Evolutionary conservation across 352 stramenopile species (phyloP), one percentile per base, ranked within the genome.

Genomic region (Thraustotheca clavata): DNA sequence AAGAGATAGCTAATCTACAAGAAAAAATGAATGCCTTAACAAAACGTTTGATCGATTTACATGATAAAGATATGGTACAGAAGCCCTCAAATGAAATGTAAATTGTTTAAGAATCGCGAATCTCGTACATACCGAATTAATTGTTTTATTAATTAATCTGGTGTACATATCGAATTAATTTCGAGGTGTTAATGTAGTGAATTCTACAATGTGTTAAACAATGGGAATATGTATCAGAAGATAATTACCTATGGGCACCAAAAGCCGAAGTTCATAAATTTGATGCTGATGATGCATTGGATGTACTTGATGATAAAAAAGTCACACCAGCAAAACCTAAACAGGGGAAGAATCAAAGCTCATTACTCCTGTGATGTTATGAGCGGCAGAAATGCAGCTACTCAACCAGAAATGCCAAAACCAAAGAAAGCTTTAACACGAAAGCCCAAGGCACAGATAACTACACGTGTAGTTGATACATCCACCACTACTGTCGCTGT

Each of bases 181-280:
- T n/a, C n/a, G n/a, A n/a, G n/a, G n/a, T n/a, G n/a, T n/a, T n/a
- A n/a, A n/a, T n/a, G n/a, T 38, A 94, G 82, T 94, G 86, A 83
- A 68, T 94, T 14, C 78, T 93, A 24, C 69, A 77, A 29, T 94
- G 82, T 46, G 50, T 93, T 34, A 66, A 71, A 0, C 67, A 79
- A 59, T 94, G 86, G 86, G 71, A 75, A 39, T 71, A 89, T 59
- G 67, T 90, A 0, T 34, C 73, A 0, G 83, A 91, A 71, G 71
- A 73, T 55, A 50, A 49, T 6, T 89, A 81, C 43, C 73, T 67
- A 7, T 87, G 73, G 62, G 75, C 57, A 46, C 14, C 33, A 46
- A 32, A 71, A 60, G 32, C 32, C 6, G 34, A 47, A n/a, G 26
- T 35, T n/a, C 43, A 34, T 38, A 59, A 43, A 9, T 76, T 76